Percentiles rank a stretch among this genome's conserved stretches.
These are phyloP conservation scores for Vaccinium darrowii DNA, from an alignment of 148 eudicot species.

Conservation along the genomic window DNA sequence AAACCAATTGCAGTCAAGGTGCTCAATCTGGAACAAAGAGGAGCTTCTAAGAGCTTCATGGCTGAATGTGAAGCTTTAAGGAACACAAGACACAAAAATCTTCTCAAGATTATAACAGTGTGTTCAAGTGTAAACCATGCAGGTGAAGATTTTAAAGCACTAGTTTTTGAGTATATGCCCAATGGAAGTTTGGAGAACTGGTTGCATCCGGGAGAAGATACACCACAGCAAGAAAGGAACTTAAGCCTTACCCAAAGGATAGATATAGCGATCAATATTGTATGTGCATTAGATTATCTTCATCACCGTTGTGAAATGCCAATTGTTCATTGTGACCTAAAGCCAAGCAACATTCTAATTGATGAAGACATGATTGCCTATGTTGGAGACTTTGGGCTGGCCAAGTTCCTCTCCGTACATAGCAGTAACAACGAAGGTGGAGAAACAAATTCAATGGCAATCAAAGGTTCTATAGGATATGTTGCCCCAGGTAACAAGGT, in stretches of 20 bases:
- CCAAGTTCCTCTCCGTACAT: conserved; percentile 7
- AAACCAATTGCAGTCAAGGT: conserved; percentile 11
- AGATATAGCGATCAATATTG: conserved; percentile 3
- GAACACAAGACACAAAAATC: neutral
- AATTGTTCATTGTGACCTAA: conserved; percentile 14
- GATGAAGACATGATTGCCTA: conserved; percentile 13
- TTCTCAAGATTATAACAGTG: neutral
- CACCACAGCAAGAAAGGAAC: neutral
- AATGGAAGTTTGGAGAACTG: too few relatives aligned
- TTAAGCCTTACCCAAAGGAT: conserved; percentile 11
- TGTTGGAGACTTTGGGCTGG: conserved; percentile 20
- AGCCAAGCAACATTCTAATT: neutral
- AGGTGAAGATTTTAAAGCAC: conserved; percentile 14
- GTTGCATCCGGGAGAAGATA: neutral
- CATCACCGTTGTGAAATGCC: conserved; percentile 10
- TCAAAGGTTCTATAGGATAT: neutral
- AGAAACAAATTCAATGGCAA: neutral
- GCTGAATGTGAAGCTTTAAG: conserved; percentile 10
- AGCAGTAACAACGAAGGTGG: neutral
- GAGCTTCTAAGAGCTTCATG: conserved; percentile 6
- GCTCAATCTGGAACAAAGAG: conserved; percentile 2
- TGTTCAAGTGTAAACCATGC: conserved; percentile 2
- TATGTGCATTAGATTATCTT: conserved; percentile 8
- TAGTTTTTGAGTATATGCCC: neutral
- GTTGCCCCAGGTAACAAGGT: neutral